Conservation (phyloP, 2,329 filamentous ascomycete species). For the Colletotrichum simmondsii region DNA sequence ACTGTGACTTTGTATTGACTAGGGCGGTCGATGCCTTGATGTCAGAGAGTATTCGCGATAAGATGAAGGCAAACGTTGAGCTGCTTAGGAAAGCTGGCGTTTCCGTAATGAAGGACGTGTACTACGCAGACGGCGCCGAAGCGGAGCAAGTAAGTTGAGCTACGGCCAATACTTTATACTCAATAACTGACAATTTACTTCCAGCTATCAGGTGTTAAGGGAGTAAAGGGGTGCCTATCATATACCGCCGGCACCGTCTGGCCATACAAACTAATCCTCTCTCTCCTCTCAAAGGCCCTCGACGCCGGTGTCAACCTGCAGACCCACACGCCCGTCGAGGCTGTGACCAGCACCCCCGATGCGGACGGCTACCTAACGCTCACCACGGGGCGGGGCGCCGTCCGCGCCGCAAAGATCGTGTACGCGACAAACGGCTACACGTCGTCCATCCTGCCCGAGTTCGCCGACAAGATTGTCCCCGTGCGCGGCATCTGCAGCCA, state of each 20-base stretch:
- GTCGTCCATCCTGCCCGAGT: slow-evolving; percentile 38
- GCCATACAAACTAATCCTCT: slow-evolving; percentile 44
- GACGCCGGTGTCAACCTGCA: slow-evolving; percentile 42
- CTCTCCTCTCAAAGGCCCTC: slow-evolving; percentile 38
- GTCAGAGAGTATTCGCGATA: slow-evolving; percentile 35
- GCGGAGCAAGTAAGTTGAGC: slow-evolving; percentile 42
- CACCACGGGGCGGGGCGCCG: slow-evolving; percentile 36
- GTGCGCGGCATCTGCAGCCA: slow-evolving; percentile 45
- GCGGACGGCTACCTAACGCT: slow-evolving; percentile 19
- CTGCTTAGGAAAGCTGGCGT: slow-evolving; percentile 42
- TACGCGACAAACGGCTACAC: slow-evolving; percentile 44
- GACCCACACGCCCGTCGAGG: slow-evolving; percentile 24
- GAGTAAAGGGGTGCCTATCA: slow-evolving; percentile 53
- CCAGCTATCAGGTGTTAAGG: slow-evolving; percentile 51
- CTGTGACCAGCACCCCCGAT: neutral
- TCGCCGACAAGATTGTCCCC: slow-evolving; percentile 37
- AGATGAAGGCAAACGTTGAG: slow-evolving; percentile 43
- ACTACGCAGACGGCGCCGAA: slow-evolving; percentile 39
- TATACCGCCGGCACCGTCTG: slow-evolving; percentile 40
- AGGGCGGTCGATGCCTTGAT: slow-evolving; percentile 52
- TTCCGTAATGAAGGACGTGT: slow-evolving; percentile 42
- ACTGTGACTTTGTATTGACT: slow-evolving; percentile 57
- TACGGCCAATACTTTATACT: slow-evolving; percentile 39
- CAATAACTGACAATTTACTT: slow-evolving; percentile 45
- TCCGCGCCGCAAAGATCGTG: slow-evolving; percentile 37